These are phyloP conservation scores for Malassezia vespertilionis DNA, from an alignment of 1,284 basidiomycete species.

Conservation along the genomic window DNA sequence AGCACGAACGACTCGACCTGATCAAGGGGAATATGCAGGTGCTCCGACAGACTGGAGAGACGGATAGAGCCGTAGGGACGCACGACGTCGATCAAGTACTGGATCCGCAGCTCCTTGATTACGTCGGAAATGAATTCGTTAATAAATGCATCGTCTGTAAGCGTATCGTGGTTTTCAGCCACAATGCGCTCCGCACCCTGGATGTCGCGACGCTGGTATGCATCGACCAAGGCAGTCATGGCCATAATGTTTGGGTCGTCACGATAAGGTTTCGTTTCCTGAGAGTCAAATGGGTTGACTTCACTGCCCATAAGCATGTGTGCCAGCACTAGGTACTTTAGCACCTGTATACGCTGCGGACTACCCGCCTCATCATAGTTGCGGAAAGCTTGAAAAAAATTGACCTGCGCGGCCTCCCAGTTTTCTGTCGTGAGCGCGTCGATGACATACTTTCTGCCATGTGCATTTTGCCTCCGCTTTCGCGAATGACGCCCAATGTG, in stretches of 20 bases:
- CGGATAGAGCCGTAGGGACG: constrained; percentile 65
- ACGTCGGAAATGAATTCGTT: constrained; percentile 87
- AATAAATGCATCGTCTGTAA: constrained; percentile 91
- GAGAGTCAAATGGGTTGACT: constrained; percentile 98
- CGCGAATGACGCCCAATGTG: constrained; percentile 97
- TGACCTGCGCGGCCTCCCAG: constrained; percentile 90
- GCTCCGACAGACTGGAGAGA: constrained; percentile 52
- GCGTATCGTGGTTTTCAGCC: constrained; percentile 77
- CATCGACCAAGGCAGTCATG: constrained; percentile 92
- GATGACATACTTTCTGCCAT: constrained; percentile 84
- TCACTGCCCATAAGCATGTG: constrained; percentile 98
- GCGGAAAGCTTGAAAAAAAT: constrained; percentile 96
- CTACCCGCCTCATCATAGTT: constrained; percentile 98
- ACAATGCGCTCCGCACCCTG: constrained; percentile 91
- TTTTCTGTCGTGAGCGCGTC: constrained; percentile 55
- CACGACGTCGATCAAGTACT: constrained; percentile 93
- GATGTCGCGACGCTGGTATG: constrained; percentile 89
- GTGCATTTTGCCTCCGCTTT: constrained; percentile 99
- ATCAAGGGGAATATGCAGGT: constrained; percentile 73
- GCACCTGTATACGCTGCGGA: constrained; percentile 86
- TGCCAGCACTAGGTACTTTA: constrained; percentile 94
- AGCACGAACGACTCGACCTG: constrained; percentile 90
- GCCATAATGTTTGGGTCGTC: constrained; percentile 90
- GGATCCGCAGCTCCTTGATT: constrained; percentile 77
- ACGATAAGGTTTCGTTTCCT: constrained; percentile 99